Evolutionary conservation across 495 filamentous ascomycete genomes (phyloP).

Genomic region (Lasiosphaeria miniovina): DNA sequence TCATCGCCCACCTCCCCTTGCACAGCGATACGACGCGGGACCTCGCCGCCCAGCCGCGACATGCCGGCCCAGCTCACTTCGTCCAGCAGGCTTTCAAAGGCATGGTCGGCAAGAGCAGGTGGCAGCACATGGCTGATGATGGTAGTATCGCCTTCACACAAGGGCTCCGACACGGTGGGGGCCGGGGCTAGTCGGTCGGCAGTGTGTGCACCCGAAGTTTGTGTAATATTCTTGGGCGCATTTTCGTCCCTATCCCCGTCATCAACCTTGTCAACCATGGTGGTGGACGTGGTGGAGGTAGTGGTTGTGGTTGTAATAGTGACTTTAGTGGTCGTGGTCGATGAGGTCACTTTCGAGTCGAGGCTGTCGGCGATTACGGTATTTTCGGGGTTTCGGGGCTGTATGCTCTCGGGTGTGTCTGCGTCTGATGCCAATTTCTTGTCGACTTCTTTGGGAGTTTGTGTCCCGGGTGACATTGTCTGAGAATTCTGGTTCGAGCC

Average conservation of each 20-base stretch:
- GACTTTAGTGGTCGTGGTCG: background rate
- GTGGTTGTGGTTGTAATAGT: background rate
- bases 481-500: background rate
- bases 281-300: background rate
- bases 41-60: conserved; percentile 87
- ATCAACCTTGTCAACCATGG: background rate
- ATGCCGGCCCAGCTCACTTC: conserved; percentile 91
- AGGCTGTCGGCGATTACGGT: background rate
- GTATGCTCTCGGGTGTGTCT: no score
- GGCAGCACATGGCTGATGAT: conserved; percentile 69
- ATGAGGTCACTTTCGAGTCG: background rate
- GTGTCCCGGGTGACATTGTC: no score
- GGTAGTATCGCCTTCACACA: conserved; percentile 75
- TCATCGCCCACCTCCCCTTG: conserved; percentile 71
- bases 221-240: conserved; percentile 3
- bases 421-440: no score
- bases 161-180: conserved; percentile 24
- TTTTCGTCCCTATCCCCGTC: conserved; percentile 17
- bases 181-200: background rate
- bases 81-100: conserved; percentile 66
- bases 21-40: conserved; percentile 89
- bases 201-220: conserved; percentile 6
- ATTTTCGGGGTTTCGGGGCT: background rate
- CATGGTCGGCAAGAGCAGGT: conserved; percentile 44
- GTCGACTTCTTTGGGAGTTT: no score